phyloP scores from a whole-genome alignment of 495 filamentous ascomycete genomes.

The Xylaria grammica region DNA sequence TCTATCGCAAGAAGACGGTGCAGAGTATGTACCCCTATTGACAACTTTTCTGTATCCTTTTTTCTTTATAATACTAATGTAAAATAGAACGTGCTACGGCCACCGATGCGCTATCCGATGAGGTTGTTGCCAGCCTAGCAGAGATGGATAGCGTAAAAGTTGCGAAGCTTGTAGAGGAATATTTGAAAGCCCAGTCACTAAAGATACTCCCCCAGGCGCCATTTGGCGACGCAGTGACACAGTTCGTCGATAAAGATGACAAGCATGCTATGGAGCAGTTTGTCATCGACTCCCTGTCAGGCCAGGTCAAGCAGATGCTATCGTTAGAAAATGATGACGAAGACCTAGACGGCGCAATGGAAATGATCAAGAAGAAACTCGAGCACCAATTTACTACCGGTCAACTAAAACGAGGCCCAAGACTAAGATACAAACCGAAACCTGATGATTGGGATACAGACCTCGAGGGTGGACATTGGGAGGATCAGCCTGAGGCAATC shows the following conservation, averaged over 20 bases:
- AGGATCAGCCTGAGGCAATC: slow-evolving; percentile 74
- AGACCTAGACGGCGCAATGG: slow-evolving; percentile 73
- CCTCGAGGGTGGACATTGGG: slow-evolving; percentile 77
- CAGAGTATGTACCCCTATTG: slow-evolving; percentile 33
- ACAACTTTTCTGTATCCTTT: neutral
- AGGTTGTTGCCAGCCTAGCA: slow-evolving; percentile 62
- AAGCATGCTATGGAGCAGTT: slow-evolving; percentile 91
- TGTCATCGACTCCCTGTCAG: slow-evolving; percentile 76
- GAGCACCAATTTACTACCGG: slow-evolving; percentile 76
- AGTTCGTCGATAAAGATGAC: slow-evolving; percentile 95
- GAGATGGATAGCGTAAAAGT: slow-evolving; percentile 81
- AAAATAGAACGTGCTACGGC: slow-evolving; percentile 42
- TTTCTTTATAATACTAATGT: slow-evolving; percentile 23
- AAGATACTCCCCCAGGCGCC: slow-evolving; percentile 89
- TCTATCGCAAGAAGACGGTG: slow-evolving; percentile 80
- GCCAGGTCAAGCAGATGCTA: slow-evolving; percentile 77
- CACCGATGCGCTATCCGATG: slow-evolving; percentile 58
- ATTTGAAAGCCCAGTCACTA: slow-evolving; percentile 75
- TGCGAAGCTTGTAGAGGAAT: slow-evolving; percentile 84
- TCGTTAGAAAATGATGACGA: slow-evolving; percentile 71
- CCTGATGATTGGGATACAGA: slow-evolving; percentile 88
- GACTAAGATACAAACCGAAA: slow-evolving; percentile 67
- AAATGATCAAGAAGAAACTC: slow-evolving; percentile 67
- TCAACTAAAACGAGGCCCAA: slow-evolving; percentile 60
- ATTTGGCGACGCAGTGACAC: slow-evolving; percentile 90